These are phyloP conservation scores for Fusarium sp. DNA, from an alignment of 2,329 filamentous ascomycete species.

Conservation along the genomic window DNA sequence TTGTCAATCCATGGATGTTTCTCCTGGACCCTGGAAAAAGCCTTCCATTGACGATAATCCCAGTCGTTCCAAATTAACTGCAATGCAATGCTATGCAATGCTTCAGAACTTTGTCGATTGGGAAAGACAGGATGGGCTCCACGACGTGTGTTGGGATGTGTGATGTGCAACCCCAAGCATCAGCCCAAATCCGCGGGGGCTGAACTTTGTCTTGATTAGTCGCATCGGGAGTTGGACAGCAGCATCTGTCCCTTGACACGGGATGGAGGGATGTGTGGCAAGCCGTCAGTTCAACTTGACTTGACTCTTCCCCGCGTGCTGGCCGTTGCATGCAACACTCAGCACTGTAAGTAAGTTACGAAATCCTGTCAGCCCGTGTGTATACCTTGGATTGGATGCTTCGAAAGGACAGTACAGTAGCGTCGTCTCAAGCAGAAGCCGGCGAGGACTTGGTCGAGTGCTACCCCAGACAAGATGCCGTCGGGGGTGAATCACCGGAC, in stretches of 20 bases:
- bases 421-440: conserved; percentile 7
- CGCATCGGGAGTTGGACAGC: conserved; percentile 34
- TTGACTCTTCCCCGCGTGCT: conserved; percentile 17
- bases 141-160: not conserved
- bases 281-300: conserved; percentile 5
- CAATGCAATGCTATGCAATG: conserved; percentile 14
- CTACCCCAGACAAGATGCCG: conserved; percentile 16
- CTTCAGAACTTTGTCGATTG: not conserved
- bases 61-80: not conserved
- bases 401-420: not conserved
- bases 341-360: not conserved
- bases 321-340: conserved; percentile 16
- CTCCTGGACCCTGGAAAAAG: not conserved
- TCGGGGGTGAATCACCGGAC: conserved; percentile 12
- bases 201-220: conserved; percentile 40
- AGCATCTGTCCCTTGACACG: conserved; percentile 16
- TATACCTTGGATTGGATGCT: conserved; percentile 10
- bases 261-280: conserved; percentile 6
- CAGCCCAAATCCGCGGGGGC: conserved; percentile 22
- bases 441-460: not conserved
- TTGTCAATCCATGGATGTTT: not conserved
- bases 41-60: not conserved
- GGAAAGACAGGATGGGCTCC: not conserved
- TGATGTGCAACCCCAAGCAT: conserved; percentile 12
- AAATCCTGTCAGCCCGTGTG: not conserved